A percentile compares a stretch with the other conserved stretches of the same genome.
phyloP scores from a whole-genome alignment of 805 yeast species.

The Candida andamanensis region DNA sequence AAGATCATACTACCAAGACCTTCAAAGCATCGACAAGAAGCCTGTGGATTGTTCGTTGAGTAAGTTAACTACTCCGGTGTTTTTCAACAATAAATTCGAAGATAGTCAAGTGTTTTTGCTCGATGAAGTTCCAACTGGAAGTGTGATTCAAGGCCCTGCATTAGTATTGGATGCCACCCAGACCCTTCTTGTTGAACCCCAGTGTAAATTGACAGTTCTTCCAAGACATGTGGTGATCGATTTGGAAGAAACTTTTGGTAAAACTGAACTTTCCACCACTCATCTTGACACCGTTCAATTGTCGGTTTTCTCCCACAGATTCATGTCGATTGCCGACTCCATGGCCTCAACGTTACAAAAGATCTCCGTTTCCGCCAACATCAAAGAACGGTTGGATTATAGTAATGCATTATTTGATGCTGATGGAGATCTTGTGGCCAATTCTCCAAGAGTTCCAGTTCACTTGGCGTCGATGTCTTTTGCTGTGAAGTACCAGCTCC shows the following conservation, averaged over 20 bases:
- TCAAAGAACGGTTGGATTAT: slow-evolving; percentile 77
- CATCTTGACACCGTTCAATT: slow-evolving; percentile 61
- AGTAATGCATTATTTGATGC: slow-evolving; percentile 80
- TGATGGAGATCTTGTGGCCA: slow-evolving; percentile 75
- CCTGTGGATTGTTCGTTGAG: slow-evolving; percentile 5
- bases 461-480: slow-evolving; percentile 86
- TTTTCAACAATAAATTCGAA: slow-evolving; percentile 47
- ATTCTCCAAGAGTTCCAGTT: slow-evolving; percentile 86
- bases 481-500: slow-evolving; percentile 63
- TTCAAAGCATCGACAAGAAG: slow-evolving; percentile 9
- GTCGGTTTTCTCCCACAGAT: slow-evolving; percentile 76
- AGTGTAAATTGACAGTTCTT: slow-evolving; percentile 49
- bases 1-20: slow-evolving; percentile 44
- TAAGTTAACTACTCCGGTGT: slow-evolving; percentile 29
- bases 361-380: slow-evolving; percentile 77
- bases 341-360: slow-evolving; percentile 80
- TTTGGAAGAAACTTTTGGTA: slow-evolving; percentile 14
- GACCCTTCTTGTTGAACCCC: slow-evolving; percentile 69
- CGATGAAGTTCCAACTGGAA: slow-evolving; percentile 50
- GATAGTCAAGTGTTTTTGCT: slow-evolving; percentile 48
- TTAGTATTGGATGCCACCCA: slow-evolving; percentile 77
- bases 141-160: slow-evolving; percentile 62
- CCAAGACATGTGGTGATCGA: slow-evolving; percentile 58
- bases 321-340: slow-evolving; percentile 88
- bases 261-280: slow-evolving; percentile 5